These are phyloP conservation scores for Aspergillus ellipticus DNA, from an alignment of 495 filamentous ascomycete genomes.

Conservation along the genomic window DNA sequence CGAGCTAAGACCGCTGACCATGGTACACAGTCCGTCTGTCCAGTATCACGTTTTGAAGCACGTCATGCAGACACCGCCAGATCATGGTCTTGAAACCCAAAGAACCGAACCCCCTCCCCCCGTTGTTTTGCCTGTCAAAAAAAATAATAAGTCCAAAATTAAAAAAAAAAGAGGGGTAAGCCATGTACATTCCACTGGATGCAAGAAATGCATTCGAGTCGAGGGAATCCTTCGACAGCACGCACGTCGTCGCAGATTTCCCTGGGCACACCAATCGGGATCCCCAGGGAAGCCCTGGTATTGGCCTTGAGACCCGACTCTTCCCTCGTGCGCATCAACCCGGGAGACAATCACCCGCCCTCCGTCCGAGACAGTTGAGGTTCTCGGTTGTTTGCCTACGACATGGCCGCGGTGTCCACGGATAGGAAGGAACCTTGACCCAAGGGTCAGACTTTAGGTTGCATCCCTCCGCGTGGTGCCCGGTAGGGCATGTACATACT, in stretches of 20 bases:
- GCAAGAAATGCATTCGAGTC: conserved; percentile 2
- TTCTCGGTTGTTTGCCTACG: background rate
- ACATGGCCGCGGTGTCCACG: background rate
- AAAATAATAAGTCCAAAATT: background rate
- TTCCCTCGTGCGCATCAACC: background rate
- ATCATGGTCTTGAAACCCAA: conserved; percentile 11
- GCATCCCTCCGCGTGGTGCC: conserved; percentile 14
- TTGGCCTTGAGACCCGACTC: background rate
- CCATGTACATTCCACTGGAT: background rate
- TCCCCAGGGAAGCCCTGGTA: conserved; percentile 7
- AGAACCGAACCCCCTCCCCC: background rate
- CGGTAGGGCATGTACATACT: conserved; percentile 1
- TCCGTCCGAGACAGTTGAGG: background rate
- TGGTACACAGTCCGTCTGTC: background rate
- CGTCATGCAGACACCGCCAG: conserved; percentile 28
- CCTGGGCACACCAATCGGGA: conserved; percentile 10
- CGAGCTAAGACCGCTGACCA: conserved; percentile 3
- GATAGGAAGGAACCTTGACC: background rate
- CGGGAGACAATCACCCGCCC: background rate
- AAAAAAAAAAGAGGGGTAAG: background rate
- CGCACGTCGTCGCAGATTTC: conserved; percentile 4
- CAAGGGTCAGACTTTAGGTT: conserved; percentile 11
- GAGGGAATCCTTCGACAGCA: conserved; percentile 7
- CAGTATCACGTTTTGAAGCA: background rate
- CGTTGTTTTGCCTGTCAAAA: background rate